Percentiles rank a stretch among this genome's conserved stretches.
Evolutionary conservation across 108 stramenopile genomes (phyloP).

Genomic region (Skeletonema grethae): DNA sequence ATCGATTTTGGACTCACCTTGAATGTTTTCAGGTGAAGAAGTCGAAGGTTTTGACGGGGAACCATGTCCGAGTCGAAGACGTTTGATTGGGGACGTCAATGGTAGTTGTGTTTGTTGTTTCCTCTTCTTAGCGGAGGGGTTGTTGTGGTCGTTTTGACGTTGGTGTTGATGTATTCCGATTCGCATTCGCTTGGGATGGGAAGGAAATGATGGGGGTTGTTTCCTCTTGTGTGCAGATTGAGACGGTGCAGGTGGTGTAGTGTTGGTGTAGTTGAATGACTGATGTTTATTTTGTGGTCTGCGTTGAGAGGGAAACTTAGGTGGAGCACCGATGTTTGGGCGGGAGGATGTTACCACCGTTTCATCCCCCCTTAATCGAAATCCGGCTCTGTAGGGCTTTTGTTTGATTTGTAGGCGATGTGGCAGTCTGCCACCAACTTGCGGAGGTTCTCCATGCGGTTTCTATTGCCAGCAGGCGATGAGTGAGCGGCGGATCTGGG

Average conservation of each 20-base stretch:
- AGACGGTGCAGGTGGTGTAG: background rate
- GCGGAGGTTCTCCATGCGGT: background rate
- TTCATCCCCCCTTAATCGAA: constrained; percentile 8
- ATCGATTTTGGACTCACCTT: too few species aligned
- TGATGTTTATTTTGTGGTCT: background rate
- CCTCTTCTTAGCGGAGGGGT: too few species aligned
- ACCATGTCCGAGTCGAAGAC: too few species aligned
- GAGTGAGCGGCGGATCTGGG: background rate
- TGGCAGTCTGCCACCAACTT: background rate
- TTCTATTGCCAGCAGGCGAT: background rate
- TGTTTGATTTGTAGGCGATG: background rate
- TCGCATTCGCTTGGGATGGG: too few species aligned
- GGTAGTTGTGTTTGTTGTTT: too few species aligned
- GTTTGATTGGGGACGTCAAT: too few species aligned
- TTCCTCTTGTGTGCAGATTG: background rate
- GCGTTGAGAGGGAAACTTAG: too few species aligned
- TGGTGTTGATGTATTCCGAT: too few species aligned
- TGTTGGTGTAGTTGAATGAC: background rate
- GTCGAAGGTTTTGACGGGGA: too few species aligned
- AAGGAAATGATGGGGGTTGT: too few species aligned
- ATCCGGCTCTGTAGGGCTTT: background rate
- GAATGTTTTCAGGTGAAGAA: too few species aligned
- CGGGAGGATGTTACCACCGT: background rate
- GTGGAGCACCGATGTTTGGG: background rate
- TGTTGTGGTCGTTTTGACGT: too few species aligned